Evolutionary conservation across 2,329 filamentous ascomycete genomes (phyloP).

Genomic region (Stemphylium vesicarium): DNA sequence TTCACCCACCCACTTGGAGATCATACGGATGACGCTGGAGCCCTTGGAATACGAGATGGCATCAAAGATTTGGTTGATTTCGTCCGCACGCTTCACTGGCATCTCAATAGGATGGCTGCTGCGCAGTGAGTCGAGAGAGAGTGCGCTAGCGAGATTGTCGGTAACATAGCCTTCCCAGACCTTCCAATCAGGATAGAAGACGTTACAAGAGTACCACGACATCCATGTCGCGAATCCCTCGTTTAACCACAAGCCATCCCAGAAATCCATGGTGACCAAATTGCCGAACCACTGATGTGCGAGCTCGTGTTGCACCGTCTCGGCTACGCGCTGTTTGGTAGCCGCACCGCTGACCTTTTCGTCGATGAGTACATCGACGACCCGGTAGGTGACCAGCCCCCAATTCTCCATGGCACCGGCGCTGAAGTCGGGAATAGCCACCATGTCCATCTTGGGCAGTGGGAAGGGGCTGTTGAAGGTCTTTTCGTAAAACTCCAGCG

Average conservation of each 20-base stretch:
- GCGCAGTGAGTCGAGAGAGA: conserved; percentile 86
- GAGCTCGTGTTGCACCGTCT: conserved; percentile 95
- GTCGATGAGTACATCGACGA: conserved; percentile 88
- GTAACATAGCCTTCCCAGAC: conserved; percentile 96
- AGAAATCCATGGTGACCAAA: conserved; percentile 97
- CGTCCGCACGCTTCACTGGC: conserved; percentile 90
- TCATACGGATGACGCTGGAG: conserved; percentile 94
- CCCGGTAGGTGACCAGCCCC: conserved; percentile 93
- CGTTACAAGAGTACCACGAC: conserved; percentile 93
- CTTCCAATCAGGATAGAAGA: conserved; percentile 97
- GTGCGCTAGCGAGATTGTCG: conserved; percentile 86
- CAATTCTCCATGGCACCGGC: conserved; percentile 99
- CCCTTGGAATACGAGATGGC: conserved; percentile 98
- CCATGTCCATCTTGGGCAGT: conserved; percentile 94
- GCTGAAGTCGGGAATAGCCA: conserved; percentile 94
- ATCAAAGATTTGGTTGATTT: conserved; percentile 98
- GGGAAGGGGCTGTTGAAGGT: conserved; percentile 88
- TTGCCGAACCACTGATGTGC: conserved; percentile 99
- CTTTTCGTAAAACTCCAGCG: conserved; percentile 93
- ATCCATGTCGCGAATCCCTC: conserved; percentile 92
- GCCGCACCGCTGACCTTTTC: conserved; percentile 89
- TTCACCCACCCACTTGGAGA: conserved; percentile 92
- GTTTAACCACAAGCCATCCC: conserved; percentile 97
- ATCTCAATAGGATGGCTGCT: conserved; percentile 98
- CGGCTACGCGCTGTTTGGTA: conserved; percentile 90